A percentile compares a stretch with the other conserved stretches of the same genome.
Conservation (phyloP, 352 stramenopile species). For the Phytophthora constricta region DNA sequence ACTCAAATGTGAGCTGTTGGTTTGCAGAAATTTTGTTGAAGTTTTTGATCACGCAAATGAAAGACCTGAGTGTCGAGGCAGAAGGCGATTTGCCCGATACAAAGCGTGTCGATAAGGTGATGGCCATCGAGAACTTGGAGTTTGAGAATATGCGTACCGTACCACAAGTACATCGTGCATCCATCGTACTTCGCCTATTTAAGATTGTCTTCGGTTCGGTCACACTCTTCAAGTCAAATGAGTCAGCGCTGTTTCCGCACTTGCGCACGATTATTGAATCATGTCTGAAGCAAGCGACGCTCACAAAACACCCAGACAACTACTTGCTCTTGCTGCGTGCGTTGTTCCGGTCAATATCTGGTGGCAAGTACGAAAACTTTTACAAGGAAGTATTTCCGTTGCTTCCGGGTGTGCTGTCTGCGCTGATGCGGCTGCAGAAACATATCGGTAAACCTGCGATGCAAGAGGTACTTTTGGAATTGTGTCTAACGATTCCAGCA, state of each 20-base stretch:
- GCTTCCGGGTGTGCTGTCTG: conserved; percentile 93
- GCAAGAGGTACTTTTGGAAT: conserved; percentile 94
- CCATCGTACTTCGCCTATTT: conserved; percentile 93
- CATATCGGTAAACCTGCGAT: conserved; percentile 87
- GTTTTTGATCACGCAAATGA: conserved; percentile 95
- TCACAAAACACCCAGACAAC: conserved; percentile 93
- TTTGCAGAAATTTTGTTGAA: conserved; percentile 95
- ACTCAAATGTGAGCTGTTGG: conserved; percentile 93
- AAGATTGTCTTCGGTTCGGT: conserved; percentile 97
- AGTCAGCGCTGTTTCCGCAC: conserved; percentile 94
- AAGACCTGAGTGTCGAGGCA: conserved; percentile 87
- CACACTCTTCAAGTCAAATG: conserved; percentile 96
- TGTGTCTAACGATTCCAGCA: conserved; percentile 97
- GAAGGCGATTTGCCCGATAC: conserved; percentile 83
- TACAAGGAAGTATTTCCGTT: conserved; percentile 97
- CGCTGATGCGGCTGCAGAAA: conserved; percentile 93
- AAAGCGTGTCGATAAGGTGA: conserved; percentile 76
- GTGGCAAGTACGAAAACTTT: conserved; percentile 98
- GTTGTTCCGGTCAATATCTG: conserved; percentile 96
- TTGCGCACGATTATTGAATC: conserved; percentile 94
- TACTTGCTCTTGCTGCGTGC: conserved; percentile 94
- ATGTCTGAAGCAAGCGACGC: conserved; percentile 92
- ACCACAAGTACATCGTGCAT: conserved; percentile 73
- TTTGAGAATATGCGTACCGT: conserved; percentile 87
- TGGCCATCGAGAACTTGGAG: conserved; percentile 68